Conservation (phyloP, 2,329 filamentous ascomycete genomes). For the Lecanosticta acicola region DNA sequence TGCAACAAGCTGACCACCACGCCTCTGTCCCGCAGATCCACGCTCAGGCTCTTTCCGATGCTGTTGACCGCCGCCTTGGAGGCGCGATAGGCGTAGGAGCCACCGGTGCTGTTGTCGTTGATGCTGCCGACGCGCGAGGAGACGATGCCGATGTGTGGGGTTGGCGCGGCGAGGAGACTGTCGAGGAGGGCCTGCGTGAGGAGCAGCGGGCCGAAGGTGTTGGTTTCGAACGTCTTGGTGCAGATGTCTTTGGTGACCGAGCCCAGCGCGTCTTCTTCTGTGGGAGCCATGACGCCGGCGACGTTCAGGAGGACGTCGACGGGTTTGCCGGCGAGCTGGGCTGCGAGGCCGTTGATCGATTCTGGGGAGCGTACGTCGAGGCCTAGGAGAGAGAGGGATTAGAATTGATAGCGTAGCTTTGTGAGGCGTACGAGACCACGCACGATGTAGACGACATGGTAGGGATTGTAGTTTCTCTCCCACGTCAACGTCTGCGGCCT, state of each 20-base stretch:
- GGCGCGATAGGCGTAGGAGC: slow-evolving; percentile 41
- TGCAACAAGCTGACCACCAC: slow-evolving; percentile 41
- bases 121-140: slow-evolving; percentile 42
- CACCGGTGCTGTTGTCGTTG: slow-evolving; percentile 39
- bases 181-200: slow-evolving; percentile 42
- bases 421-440: neutral
- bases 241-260: slow-evolving; percentile 30
- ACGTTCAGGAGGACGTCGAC: slow-evolving; percentile 38
- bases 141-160: slow-evolving; percentile 38
- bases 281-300: slow-evolving; percentile 33
- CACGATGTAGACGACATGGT: slow-evolving; percentile 27
- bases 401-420: neutral
- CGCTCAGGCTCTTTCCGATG: slow-evolving; percentile 40
- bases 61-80: slow-evolving; percentile 44
- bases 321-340: slow-evolving; percentile 27
- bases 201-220: slow-evolving; percentile 42
- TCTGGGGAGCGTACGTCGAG: slow-evolving; percentile 34
- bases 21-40: slow-evolving; percentile 38
- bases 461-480: slow-evolving; percentile 31
- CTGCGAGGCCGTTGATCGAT: slow-evolving; percentile 34
- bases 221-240: slow-evolving; percentile 38
- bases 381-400: slow-evolving; percentile 8
- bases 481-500: slow-evolving; percentile 21
- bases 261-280: slow-evolving; percentile 32
- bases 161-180: slow-evolving; percentile 31